Evolutionary conservation across 2,329 filamentous ascomycete genomes (phyloP).

Genomic region (Aspergillus vadensis): DNA sequence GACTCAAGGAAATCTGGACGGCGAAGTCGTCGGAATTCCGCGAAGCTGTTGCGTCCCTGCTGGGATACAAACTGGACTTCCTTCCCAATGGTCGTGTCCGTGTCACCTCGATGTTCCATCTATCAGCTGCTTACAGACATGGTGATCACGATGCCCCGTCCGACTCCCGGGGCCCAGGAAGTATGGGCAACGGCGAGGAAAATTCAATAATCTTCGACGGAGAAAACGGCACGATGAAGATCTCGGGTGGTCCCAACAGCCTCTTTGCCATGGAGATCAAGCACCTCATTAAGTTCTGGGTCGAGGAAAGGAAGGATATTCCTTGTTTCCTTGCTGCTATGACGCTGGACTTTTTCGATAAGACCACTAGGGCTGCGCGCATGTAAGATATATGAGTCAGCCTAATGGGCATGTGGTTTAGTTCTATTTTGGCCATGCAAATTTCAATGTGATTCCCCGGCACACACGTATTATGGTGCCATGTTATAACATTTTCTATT

Average conservation of each 20-base stretch:
- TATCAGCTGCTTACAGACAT: constrained; percentile 55
- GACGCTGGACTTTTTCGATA: constrained; percentile 90
- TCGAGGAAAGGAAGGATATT: constrained; percentile 88
- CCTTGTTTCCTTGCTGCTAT: constrained; percentile 89
- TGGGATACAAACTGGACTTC: constrained; percentile 95
- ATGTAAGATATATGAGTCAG: constrained; percentile 26
- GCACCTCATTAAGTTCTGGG: constrained; percentile 92
- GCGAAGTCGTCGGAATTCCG: constrained; percentile 93
- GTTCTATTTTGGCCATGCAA: background rate
- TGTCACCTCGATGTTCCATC: constrained; percentile 82
- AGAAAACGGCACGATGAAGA: constrained; percentile 96
- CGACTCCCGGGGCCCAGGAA: constrained; percentile 51
- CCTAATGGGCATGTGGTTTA: background rate
- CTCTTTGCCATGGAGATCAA: constrained; percentile 82
- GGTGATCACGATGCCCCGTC: constrained; percentile 58
- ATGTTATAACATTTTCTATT: constrained; percentile 23
- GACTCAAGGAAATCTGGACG: constrained; percentile 90
- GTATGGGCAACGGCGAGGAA: constrained; percentile 51
- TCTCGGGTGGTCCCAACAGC: constrained; percentile 84
- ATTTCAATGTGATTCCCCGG: constrained; percentile 29
- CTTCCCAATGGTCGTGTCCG: constrained; percentile 96
- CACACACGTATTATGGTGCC: constrained; percentile 12
- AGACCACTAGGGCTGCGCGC: constrained; percentile 46
- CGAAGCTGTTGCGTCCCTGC: constrained; percentile 85
- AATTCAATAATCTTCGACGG: constrained; percentile 80